Base-by-base conservation (phyloP, 805 yeast genomes). In the Metschnikowia shivogae region DNA sequence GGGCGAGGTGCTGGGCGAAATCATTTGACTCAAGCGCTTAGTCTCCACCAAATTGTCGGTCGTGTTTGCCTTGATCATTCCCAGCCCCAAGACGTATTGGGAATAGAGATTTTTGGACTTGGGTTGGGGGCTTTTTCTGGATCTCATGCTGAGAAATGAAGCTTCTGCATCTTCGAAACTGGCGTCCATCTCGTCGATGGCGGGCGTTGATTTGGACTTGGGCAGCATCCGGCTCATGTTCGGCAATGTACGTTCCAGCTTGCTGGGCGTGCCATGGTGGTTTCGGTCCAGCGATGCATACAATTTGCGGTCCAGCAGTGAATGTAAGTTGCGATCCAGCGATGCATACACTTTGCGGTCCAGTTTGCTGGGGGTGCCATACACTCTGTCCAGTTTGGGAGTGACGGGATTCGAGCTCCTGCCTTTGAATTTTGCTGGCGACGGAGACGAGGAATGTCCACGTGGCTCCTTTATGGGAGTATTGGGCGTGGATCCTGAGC, bases 1-100 rank as follows among this genome's bases (percentile, higher is more conserved):
- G 58, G 38, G 65, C 47, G 52, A 64, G 11, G 31, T 32, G 20
- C 47, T 50, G 11, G 55, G 48, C 6, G 56, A 48, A 42, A 47
- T 45, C 45, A 50, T 43, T 27, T 49, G 50, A 13, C 55, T 51
- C 39, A 49, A 46, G 13, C 52, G 37, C 31, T 50, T 48, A 6
- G 48, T 43, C 28, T 43, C 53, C 22, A 43, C 34, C 12, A 42
- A 26, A 28, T 45, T 50, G n/a, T 53, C 53, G 5, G 44, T 30
- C 17, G 52, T 47, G 20, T 45, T 49, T 6, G 50, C 48, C 29
- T 50, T 50, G 10, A 51, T 44, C 36, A 50, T 46, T 1, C 52
- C 53, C 47, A 46, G 50, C 30, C 50, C 45, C 43, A 52, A 45
- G 14, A 52, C 56, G 30, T 52, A 48, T 42, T 52, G 56, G 5